phyloP scores from a whole-genome alignment of 345 rosid species.

The Eutrema yunnanense region DNA sequence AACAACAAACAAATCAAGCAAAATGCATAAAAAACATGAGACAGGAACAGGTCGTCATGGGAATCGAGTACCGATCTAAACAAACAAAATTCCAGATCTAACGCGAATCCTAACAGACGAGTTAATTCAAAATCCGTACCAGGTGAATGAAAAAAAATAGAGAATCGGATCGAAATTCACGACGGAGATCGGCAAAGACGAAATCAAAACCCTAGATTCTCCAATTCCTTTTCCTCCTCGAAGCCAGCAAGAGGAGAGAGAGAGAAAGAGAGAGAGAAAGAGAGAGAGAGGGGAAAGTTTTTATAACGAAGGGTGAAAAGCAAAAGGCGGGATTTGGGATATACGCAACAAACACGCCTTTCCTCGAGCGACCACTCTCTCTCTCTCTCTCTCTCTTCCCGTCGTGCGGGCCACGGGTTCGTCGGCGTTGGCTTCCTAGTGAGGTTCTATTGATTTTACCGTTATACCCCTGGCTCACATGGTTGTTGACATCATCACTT shows the following conservation, averaged over 20 bases:
- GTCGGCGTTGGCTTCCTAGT: constrained; percentile 1
- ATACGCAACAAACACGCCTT: constrained; percentile 22
- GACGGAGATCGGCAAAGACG: constrained; percentile 11
- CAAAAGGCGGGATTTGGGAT: constrained; percentile 34
- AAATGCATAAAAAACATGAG: neutral
- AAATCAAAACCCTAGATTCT: constrained; percentile 15
- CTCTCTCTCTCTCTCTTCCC: neutral
- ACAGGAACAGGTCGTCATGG: neutral
- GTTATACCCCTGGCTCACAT: neutral
- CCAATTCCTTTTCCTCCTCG: constrained; percentile 1
- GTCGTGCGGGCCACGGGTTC: constrained; percentile 22
- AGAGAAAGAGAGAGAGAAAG: neutral
- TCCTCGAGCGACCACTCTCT: neutral
- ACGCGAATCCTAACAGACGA: neutral
- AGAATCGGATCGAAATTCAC: neutral
- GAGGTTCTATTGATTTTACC: neutral
- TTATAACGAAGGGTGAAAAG: constrained; percentile 25
- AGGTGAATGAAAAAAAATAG: neutral
- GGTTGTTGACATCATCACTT: constrained; percentile 4
- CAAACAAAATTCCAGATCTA: constrained; percentile 25
- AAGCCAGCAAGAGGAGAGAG: constrained; percentile 1
- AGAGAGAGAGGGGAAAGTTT: neutral
- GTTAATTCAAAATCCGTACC: neutral
- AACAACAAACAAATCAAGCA: neutral
- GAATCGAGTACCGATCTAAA: constrained; percentile 17